Conservation (phyloP, 768 basidiomycete genomes). For the Xerocomellus chrysenteron region DNA sequence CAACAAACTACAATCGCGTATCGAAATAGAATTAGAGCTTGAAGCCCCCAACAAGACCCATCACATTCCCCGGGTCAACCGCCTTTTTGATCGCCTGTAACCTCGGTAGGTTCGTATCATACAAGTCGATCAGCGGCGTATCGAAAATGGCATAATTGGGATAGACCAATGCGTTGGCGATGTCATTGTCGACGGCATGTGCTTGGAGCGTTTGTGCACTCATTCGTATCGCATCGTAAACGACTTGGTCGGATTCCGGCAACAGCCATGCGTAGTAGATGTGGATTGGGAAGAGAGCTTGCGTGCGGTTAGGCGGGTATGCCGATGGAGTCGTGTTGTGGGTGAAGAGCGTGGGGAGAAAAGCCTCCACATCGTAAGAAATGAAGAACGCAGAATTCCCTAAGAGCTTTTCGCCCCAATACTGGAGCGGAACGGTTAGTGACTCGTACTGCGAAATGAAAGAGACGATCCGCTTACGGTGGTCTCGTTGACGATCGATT, state of each 20-base stretch:
- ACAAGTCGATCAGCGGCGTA: constrained; percentile 48
- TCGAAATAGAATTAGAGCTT: constrained; percentile 33
- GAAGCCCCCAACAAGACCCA: constrained; percentile 62
- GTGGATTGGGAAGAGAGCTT: constrained; percentile 42
- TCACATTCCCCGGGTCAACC: constrained; percentile 55
- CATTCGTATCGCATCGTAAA: constrained; percentile 30
- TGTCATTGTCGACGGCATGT: neutral
- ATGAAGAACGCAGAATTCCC: neutral
- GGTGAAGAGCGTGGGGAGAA: constrained; percentile 42
- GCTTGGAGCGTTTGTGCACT: constrained; percentile 38
- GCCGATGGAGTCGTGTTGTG: constrained; percentile 41
- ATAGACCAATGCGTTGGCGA: constrained; percentile 37
- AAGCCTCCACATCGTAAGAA: constrained; percentile 35
- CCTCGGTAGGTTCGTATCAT: constrained; percentile 40
- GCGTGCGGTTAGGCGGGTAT: constrained; percentile 43
- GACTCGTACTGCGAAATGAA: neutral
- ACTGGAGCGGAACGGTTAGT: constrained; percentile 5
- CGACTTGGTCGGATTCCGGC: constrained; percentile 14
- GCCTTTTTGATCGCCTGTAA: constrained; percentile 39
- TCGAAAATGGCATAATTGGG: constrained; percentile 56
- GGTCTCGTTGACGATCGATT: constrained; percentile 16
- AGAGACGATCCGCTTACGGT: neutral
- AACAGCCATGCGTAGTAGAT: constrained; percentile 35
- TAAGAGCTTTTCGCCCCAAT: neutral
- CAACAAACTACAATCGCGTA: neutral